phyloP scores from a whole-genome alignment of 2,329 filamentous ascomycete species.

The Pestalotiopsis sp. region DNA sequence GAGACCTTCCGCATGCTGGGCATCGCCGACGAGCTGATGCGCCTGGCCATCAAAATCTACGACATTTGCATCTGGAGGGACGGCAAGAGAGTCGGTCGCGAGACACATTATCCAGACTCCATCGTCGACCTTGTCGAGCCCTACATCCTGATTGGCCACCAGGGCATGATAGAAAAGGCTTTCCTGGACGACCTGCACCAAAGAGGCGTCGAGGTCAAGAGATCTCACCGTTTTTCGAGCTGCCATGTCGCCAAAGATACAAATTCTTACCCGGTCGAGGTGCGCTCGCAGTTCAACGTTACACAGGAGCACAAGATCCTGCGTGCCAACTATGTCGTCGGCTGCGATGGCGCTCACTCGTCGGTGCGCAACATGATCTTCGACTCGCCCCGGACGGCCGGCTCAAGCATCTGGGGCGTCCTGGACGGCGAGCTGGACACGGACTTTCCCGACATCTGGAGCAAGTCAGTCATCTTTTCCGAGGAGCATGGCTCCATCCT shows the following conservation, averaged over 20 bases:
- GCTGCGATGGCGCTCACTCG: conserved; percentile 75
- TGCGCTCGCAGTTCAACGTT: conserved; percentile 40
- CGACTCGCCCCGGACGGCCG: conserved; percentile 65
- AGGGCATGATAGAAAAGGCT: conserved; percentile 74
- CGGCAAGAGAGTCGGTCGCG: conserved; percentile 64
- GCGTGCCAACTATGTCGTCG: conserved; percentile 66
- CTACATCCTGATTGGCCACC: conserved; percentile 65
- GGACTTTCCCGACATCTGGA: conserved; percentile 76
- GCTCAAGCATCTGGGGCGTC: conserved; percentile 68
- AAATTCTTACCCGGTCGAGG: conserved; percentile 29
- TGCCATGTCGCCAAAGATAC: not conserved
- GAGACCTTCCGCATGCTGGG: conserved; percentile 76
- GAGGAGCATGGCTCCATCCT: conserved; percentile 70
- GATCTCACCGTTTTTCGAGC: conserved; percentile 67
- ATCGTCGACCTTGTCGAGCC: conserved; percentile 57
- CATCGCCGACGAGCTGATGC: conserved; percentile 68
- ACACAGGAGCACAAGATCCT: conserved; percentile 42
- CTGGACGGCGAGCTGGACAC: conserved; percentile 72
- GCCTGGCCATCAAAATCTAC: conserved; percentile 70
- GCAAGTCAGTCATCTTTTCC: conserved; percentile 70
- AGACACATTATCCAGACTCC: conserved; percentile 67
- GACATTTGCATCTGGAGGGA: conserved; percentile 76
- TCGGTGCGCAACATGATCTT: conserved; percentile 68
- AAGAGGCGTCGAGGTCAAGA: conserved; percentile 63
- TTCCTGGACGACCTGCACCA: conserved; percentile 71